Conservation (phyloP, 805 yeast genomes). For the Kregervanrija pseudodelftensis region DNA sequence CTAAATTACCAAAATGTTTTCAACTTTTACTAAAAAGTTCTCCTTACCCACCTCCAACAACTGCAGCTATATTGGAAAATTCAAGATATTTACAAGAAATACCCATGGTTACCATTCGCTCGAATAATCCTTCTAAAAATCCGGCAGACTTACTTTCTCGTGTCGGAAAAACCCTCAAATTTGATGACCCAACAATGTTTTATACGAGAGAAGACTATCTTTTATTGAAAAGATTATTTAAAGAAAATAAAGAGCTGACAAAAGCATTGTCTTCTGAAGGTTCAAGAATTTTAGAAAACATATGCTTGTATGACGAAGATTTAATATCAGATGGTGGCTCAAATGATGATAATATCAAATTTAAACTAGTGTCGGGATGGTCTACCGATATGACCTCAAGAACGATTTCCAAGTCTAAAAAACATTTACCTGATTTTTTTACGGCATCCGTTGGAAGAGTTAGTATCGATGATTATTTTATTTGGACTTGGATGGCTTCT, state of each 20-base stretch:
- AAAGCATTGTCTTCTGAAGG: constrained; percentile 70
- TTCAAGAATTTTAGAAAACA: constrained; percentile 41
- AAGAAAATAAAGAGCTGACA: constrained; percentile 46
- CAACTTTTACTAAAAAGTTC: constrained; percentile 58
- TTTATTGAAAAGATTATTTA: constrained; percentile 64
- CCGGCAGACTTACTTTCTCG: constrained; percentile 56
- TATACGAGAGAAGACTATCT: constrained; percentile 75
- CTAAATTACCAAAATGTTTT: constrained; percentile 56
- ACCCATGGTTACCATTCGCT: constrained; percentile 29
- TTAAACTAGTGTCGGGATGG: constrained; percentile 30
- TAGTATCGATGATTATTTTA: constrained; percentile 77
- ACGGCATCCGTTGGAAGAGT: constrained; percentile 51
- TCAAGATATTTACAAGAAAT: constrained; percentile 26
- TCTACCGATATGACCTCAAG: constrained; percentile 24
- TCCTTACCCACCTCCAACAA: constrained; percentile 66
- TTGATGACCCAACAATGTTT: constrained; percentile 63
- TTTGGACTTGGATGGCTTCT: constrained; percentile 87
- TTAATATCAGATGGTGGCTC: constrained; percentile 33
- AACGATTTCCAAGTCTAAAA: constrained; percentile 11
- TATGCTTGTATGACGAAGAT: constrained; percentile 29
- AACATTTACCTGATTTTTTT: constrained; percentile 25
- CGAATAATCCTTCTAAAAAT: constrained; percentile 37
- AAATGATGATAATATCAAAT: constrained; percentile 17
- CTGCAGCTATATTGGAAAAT: constrained; percentile 16
- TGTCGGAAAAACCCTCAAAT: constrained; percentile 52